Percentiles rank a stretch among this genome's conserved stretches.
phyloP scores from a whole-genome alignment of 176 grass and related monocot species.

The Hyparrhenia diplandra region DNA sequence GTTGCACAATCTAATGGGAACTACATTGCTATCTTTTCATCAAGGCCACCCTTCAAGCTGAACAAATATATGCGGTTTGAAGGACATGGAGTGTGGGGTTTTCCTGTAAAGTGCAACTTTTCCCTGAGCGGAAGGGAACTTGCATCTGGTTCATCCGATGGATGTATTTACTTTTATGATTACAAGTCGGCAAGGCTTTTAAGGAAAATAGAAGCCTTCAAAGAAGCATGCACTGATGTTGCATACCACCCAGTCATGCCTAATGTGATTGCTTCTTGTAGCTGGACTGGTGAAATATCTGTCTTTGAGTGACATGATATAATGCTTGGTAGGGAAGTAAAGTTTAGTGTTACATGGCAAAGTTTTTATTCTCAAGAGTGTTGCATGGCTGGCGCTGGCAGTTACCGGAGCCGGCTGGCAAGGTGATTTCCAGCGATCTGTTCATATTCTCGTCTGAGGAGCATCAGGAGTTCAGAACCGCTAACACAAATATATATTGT shows the following conservation, averaged over 20 bases:
- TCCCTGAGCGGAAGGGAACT: slow-evolving; percentile 56
- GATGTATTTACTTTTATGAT: slow-evolving; percentile 68
- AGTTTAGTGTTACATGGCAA: too few relatives aligned
- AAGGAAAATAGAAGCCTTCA: slow-evolving; percentile 63
- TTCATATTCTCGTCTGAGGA: too few relatives aligned
- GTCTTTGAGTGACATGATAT: slow-evolving; percentile 50
- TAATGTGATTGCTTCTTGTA: slow-evolving; percentile 73
- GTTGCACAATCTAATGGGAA: slow-evolving; percentile 92
- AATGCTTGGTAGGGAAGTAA: background rate
- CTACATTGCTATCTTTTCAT: slow-evolving; percentile 75
- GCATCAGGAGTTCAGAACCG: too few relatives aligned
- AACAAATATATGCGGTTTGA: slow-evolving; percentile 77
- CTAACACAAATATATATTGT: too few relatives aligned
- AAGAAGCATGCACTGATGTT: slow-evolving; percentile 66
- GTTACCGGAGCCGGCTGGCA: too few relatives aligned
- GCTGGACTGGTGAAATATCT: slow-evolving; percentile 75
- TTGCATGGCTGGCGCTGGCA: too few relatives aligned
- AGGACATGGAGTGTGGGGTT: slow-evolving; percentile 85
- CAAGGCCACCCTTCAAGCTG: slow-evolving; percentile 65
- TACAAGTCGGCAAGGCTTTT: slow-evolving; percentile 49
- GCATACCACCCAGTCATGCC: slow-evolving; percentile 63
- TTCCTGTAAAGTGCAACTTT: slow-evolving; percentile 78
- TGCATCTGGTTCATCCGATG: slow-evolving; percentile 81
- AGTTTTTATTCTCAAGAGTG: too few relatives aligned
- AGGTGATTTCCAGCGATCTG: too few relatives aligned